Conservation (phyloP, 768 basidiomycete genomes). For the Naganishia randhawae region DNA sequence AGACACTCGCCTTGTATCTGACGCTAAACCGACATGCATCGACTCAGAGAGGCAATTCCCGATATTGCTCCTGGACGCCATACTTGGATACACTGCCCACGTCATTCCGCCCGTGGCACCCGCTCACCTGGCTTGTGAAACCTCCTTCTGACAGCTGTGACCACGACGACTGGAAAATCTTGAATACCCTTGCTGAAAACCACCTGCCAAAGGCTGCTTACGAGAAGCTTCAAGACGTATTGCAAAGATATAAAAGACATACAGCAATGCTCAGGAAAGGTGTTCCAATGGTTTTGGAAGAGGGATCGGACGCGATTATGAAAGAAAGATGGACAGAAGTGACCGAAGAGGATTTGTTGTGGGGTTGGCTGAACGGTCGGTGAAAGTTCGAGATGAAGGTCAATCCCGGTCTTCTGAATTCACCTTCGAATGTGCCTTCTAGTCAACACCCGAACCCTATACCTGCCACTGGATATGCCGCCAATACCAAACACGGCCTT, state of each 20-base stretch:
- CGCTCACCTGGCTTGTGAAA: slow-evolving; percentile 64
- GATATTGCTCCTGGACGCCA: slow-evolving; percentile 44
- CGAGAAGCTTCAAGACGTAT: slow-evolving; percentile 40
- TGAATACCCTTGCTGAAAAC: slow-evolving; percentile 25
- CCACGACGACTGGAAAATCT: slow-evolving; percentile 49
- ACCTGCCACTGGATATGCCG: slow-evolving; percentile 49
- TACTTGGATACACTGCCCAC: slow-evolving; percentile 75
- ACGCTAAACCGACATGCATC: slow-evolving; percentile 56
- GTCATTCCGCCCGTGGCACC: slow-evolving; percentile 68
- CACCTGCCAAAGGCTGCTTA: slow-evolving; percentile 30
- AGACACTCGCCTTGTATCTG: slow-evolving; percentile 77
- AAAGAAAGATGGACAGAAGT: slow-evolving; percentile 58
- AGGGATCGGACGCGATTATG: slow-evolving; percentile 38
- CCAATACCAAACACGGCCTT: slow-evolving; percentile 50
- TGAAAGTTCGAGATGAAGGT: slow-evolving; percentile 18
- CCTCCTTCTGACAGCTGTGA: slow-evolving; percentile 50
- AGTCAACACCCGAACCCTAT: slow-evolving; percentile 93
- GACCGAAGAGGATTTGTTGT: slow-evolving; percentile 59
- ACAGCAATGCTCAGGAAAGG: slow-evolving; percentile 32
- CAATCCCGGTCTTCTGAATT: slow-evolving; percentile 12
- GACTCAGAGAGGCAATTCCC: slow-evolving; percentile 44
- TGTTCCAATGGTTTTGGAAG: not conserved
- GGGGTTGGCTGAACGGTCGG: slow-evolving; percentile 90
- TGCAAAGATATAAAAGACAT: slow-evolving; percentile 42
- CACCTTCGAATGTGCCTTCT: slow-evolving; percentile 24